Percentiles rank a stretch among this genome's conserved stretches.
Conservation (phyloP, 306 rosid genomes). For the Dryas alaskensis region DNA sequence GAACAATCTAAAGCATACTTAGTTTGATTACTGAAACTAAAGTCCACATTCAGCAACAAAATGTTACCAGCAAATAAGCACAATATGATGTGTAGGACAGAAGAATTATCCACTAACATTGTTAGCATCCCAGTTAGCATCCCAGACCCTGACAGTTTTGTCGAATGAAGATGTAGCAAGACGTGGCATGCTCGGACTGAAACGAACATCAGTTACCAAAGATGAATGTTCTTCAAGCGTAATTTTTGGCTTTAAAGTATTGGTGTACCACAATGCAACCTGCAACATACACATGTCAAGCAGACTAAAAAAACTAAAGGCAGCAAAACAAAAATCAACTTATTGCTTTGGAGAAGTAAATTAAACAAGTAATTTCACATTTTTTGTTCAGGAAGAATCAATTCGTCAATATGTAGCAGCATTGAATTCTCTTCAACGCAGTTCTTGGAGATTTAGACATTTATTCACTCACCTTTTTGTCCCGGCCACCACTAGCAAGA, state of each 20-base stretch:
- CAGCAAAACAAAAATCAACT: not conserved
- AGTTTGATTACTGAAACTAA: not conserved
- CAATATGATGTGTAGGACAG: not conserved
- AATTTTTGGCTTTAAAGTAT: slow-evolving; percentile 66
- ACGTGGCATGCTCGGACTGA: slow-evolving; percentile 85
- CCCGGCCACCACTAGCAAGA: slow-evolving; percentile 96
- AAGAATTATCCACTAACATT: slow-evolving; percentile 58
- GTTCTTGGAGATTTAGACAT: not conserved
- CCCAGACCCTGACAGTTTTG: slow-evolving; percentile 98
- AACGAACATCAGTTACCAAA: slow-evolving; percentile 89
- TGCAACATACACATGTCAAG: slow-evolving; percentile 37
- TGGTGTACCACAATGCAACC: slow-evolving; percentile 88
- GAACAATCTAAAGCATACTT: not conserved
- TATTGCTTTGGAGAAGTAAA: slow-evolving; percentile 15
- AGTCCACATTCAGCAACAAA: not conserved
- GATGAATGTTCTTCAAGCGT: slow-evolving; percentile 82
- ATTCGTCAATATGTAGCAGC: not conserved
- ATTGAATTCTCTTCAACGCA: not conserved
- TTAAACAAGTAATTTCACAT: slow-evolving; percentile 8
- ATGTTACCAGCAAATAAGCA: not conserved
- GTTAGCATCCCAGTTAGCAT: slow-evolving; percentile 95
- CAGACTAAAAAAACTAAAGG: slow-evolving; percentile 3
- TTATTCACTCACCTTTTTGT: slow-evolving; percentile 63
- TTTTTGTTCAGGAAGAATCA: slow-evolving; percentile 21
- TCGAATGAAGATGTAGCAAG: slow-evolving; percentile 96